Conservation (phyloP, 139 green algal species). For the Closterium sp. region DNA sequence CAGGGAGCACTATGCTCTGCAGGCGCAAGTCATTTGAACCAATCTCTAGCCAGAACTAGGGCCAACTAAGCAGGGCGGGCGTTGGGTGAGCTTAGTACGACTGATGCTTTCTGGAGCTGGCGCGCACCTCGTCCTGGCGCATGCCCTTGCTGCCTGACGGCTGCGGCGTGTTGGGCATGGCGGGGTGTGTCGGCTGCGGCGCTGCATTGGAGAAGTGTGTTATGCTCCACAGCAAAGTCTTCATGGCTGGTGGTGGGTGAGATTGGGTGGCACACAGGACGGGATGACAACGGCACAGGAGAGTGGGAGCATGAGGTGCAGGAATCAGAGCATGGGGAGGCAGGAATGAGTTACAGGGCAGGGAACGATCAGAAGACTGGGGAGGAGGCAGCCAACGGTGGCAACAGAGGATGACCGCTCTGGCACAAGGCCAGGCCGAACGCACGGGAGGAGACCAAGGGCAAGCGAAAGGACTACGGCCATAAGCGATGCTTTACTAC, state of each 20-base stretch:
- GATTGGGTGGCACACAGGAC: too few relatives aligned
- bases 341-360: neutral
- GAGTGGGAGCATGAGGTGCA: too few relatives aligned
- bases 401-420: neutral
- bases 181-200: neutral
- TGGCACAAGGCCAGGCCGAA: neutral
- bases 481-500: neutral
- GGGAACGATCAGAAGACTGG: too few relatives aligned
- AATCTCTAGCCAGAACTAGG: neutral
- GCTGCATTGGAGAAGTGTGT: slow-evolving; percentile 55
- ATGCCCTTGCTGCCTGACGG: slow-evolving; percentile 33
- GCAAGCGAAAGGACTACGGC: neutral
- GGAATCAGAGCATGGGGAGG: neutral
- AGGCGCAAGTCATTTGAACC: too few relatives aligned
- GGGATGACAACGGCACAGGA: too few relatives aligned
- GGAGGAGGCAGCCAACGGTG: too few relatives aligned
- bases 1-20: too few relatives aligned
- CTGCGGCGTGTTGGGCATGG: neutral
- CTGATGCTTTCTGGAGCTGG: too few relatives aligned
- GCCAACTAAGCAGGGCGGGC: neutral
- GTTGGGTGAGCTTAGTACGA: too few relatives aligned
- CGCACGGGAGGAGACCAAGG: neutral
- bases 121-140: slow-evolving; percentile 46
- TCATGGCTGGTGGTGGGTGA: slow-evolving; percentile 61
- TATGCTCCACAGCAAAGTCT: slow-evolving; percentile 68